These are phyloP conservation scores for Kodamaea alishanica DNA, from an alignment of 1,139 yeast genomes.

Conservation along the genomic window DNA sequence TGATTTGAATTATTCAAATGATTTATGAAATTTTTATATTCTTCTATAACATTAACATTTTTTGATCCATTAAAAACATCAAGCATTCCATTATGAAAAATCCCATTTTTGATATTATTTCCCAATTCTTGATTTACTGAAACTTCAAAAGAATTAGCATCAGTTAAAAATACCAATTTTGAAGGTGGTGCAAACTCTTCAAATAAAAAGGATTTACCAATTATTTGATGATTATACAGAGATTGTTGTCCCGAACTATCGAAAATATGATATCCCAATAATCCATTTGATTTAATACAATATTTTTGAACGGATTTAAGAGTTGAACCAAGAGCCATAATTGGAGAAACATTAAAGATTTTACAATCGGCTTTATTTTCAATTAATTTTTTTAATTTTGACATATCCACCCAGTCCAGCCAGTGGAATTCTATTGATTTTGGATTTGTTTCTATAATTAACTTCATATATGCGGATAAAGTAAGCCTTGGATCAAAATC, in stretches of 20 bases:
- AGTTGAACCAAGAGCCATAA: slow-evolving; percentile 10
- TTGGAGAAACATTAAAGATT: no score
- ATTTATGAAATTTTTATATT: slow-evolving; percentile 12
- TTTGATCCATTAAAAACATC: slow-evolving; percentile 12
- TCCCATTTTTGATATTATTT: slow-evolving; percentile 19
- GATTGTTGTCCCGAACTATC: slow-evolving; percentile 29
- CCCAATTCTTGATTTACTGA: slow-evolving; percentile 7
- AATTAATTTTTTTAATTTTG: slow-evolving; percentile 26
- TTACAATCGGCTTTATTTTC: slow-evolving; percentile 8
- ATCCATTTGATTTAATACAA: slow-evolving; percentile 19
- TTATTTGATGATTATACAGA: slow-evolving; percentile 22
- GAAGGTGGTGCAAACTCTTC: slow-evolving; percentile 15
- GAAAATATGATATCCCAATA: slow-evolving; percentile 28
- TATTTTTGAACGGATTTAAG: slow-evolving; percentile 18
- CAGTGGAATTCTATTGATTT: slow-evolving; percentile 33
- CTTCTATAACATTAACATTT: slow-evolving; percentile 15
- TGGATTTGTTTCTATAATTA: slow-evolving; percentile 16
- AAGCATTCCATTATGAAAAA: slow-evolving; percentile 27
- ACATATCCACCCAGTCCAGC: slow-evolving; percentile 42
- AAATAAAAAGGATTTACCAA: slow-evolving; percentile 17
- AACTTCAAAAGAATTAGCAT: slow-evolving; percentile 4
- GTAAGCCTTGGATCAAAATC: slow-evolving; percentile 26
- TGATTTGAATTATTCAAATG: slow-evolving; percentile 10
- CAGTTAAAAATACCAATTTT: slow-evolving; percentile 18
- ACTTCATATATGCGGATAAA: slow-evolving; percentile 15